These are phyloP conservation scores for Tetrahymena thermophila DNA, from an alignment of 73 alveolate species.

Conservation along the genomic window DNA sequence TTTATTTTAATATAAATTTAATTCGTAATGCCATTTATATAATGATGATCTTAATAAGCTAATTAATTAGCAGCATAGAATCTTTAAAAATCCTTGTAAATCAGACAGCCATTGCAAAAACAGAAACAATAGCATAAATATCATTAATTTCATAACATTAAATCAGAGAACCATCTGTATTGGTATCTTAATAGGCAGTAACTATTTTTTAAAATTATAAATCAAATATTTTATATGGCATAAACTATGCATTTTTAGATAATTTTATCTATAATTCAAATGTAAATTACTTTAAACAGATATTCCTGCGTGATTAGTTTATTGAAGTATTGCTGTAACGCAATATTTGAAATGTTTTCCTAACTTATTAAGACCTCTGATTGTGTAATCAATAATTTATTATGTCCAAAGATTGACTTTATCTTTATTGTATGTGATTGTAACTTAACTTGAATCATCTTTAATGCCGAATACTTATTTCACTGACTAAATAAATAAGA, in stretches of 20 bases:
- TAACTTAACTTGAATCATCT: conserved; percentile 38
- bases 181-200: conserved; percentile 14
- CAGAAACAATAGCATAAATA: conserved; percentile 45
- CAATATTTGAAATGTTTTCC: conserved; percentile 63
- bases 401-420: conserved; percentile 67
- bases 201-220: background rate
- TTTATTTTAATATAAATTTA: too few relatives aligned
- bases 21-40: background rate
- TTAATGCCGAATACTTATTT: conserved; percentile 19
- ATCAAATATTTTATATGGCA: background rate
- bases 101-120: conserved; percentile 65
- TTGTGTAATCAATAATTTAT: conserved; percentile 57
- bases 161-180: conserved; percentile 34
- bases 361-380: conserved; percentile 55
- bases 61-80: background rate
- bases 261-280: background rate
- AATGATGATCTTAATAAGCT: background rate
- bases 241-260: background rate
- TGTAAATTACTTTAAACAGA: conserved; percentile 12
- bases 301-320: conserved; percentile 59
- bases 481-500: background rate
- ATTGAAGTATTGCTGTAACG: conserved; percentile 54
- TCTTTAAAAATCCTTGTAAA: background rate
- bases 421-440: conserved; percentile 55
- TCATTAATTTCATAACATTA: conserved; percentile 30